A percentile compares a stretch with the other conserved stretches of the same genome.
These are phyloP conservation scores for Parascedosporium putredinis DNA, from an alignment of 2,329 filamentous ascomycete genomes.

Conservation along the genomic window DNA sequence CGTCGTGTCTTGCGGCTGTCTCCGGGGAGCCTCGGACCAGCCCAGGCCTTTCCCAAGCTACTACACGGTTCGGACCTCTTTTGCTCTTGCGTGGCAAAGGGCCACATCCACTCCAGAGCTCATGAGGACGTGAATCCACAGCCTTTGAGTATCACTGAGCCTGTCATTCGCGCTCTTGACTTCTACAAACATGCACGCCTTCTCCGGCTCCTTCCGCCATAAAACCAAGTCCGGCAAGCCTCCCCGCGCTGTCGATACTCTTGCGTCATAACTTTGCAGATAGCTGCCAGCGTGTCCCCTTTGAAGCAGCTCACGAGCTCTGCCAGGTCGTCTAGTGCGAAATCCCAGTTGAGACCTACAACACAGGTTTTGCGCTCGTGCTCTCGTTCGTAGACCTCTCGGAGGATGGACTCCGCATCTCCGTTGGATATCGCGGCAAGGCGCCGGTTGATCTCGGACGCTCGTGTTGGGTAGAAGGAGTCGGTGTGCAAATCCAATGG, in stretches of 20 bases:
- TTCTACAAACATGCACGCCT: conserved; percentile 64
- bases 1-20: too few species aligned
- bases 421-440: conserved; percentile 84
- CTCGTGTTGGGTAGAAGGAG: conserved; percentile 76
- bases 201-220: conserved; percentile 47
- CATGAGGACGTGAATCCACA: conserved; percentile 93
- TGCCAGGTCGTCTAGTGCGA: conserved; percentile 63
- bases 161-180: conserved; percentile 85
- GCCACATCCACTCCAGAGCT: conserved; percentile 80
- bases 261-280: conserved; percentile 92
- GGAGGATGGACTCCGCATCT: conserved; percentile 55
- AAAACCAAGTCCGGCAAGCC: conserved; percentile 90
- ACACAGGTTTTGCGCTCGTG: conserved; percentile 66
- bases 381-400: conserved; percentile 57
- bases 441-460: conserved; percentile 79
- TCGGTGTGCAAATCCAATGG: conserved; percentile 90
- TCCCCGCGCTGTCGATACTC: conserved; percentile 82
- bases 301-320: conserved; percentile 73
- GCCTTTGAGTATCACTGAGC: conserved; percentile 85
- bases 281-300: conserved; percentile 66
- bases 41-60: conserved; percentile 10
- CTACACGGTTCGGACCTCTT: conserved; percentile 34
- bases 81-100: conserved; percentile 56
- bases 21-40: background rate
- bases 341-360: conserved; percentile 89